Evolutionary conservation across 495 filamentous ascomycete species (phyloP), one percentile per base, ranked within the genome.

Genomic region (Lentithecium fluviatile): DNA sequence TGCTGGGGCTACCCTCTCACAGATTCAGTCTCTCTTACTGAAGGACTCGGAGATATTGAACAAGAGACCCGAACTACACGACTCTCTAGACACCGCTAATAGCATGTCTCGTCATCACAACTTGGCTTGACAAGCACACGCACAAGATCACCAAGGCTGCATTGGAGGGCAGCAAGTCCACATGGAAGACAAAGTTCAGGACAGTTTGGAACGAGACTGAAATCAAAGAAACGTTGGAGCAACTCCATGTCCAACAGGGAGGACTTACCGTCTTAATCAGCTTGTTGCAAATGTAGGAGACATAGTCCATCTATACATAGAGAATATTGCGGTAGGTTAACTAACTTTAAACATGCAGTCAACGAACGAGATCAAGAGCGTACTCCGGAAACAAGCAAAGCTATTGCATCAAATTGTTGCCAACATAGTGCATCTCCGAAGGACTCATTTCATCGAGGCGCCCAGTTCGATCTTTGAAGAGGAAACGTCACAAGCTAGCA

Each of bases 141-240:
- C 10, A 51, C 12, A 51, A 26, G 17, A 45, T 59, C 56, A 52
- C 7, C 10, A 51, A 36, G 36, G 36, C 15, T 20, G 52, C 52
- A 12, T 20, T 59, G 6, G 29, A 12, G 12, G 46, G 10, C 10
- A 12, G 12, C 15, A 24, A 19, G 15, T 4, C 1, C 11, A 51
- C 32, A 17, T 51, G 56, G 56, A 59, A 42, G 37, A 45, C 1
- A 2, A 13, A 23, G 2, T 59, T 59, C 47, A 59, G 45, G 56
- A 59, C 47, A 11, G 36, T 59, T 1, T 59, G 56, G 46, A 59
- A 59, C 23, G 56, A 51, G 20, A 32, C 10, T 19, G 56, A 52
- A 32, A 59, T 59, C 26, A 26, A 43, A 20, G 46, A 52, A 20
- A 15, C 51, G 12, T 21, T 38, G 17, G 4, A n/a, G 17, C 56